Percentiles rank a stretch among this genome's conserved stretches.
Conservation (phyloP, 2,329 filamentous ascomycete genomes). For the Colletotrichum aenigma region DNA sequence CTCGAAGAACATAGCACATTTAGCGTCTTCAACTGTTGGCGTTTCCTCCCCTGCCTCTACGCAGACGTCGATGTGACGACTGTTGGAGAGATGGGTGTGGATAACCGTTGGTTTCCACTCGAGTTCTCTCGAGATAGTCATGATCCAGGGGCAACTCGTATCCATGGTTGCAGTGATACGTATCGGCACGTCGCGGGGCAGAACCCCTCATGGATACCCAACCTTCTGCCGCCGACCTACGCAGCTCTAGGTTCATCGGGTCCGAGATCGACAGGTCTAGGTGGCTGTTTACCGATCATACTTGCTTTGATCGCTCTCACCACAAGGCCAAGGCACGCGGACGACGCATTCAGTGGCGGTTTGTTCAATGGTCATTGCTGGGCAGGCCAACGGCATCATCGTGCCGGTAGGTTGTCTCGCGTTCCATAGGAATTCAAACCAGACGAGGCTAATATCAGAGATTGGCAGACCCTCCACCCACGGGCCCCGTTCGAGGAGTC, state of each 20-base stretch:
- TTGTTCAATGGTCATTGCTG: constrained; percentile 11
- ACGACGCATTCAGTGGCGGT: neutral
- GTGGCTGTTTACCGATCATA: constrained; percentile 41
- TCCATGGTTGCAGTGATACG: constrained; percentile 24
- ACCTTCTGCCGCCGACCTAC: constrained; percentile 37
- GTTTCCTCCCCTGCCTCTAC: constrained; percentile 13
- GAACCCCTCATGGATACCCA: constrained; percentile 41
- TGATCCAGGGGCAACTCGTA: constrained; percentile 22
- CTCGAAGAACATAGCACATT: neutral
- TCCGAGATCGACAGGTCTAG: constrained; percentile 33
- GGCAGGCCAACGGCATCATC: neutral
- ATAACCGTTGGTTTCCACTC: constrained; percentile 30
- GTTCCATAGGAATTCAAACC: neutral
- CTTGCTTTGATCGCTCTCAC: constrained; percentile 42
- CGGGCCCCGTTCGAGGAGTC: constrained; percentile 34
- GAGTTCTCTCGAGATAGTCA: constrained; percentile 28
- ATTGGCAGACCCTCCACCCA: constrained; percentile 26
- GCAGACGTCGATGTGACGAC: neutral
- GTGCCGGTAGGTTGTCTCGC: neutral
- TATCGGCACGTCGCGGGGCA: constrained; percentile 31
- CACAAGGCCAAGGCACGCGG: neutral
- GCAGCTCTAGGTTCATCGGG: constrained; percentile 5
- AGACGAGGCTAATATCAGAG: neutral
- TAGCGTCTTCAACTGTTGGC: constrained; percentile 22
- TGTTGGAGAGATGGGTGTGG: constrained; percentile 9